Evolutionary conservation across 2,329 filamentous ascomycete genomes (phyloP).

Genomic region (Periconia sp.): DNA sequence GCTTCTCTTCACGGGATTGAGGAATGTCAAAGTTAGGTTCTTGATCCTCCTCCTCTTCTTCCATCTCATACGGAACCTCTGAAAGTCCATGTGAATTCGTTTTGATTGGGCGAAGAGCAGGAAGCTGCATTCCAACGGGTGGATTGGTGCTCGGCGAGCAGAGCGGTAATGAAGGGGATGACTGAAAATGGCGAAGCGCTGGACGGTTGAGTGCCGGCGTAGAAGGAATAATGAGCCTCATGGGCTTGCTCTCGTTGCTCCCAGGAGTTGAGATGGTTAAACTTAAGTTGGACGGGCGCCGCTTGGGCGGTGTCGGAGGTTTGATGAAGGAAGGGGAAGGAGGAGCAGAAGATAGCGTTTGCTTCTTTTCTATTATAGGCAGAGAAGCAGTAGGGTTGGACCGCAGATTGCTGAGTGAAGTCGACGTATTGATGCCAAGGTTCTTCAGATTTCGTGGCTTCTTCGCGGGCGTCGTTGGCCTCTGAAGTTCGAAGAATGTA

Average conservation of each 20-base stretch:
- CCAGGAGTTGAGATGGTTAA: constrained; percentile 71
- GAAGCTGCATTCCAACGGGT: constrained; percentile 58
- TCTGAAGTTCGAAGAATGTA: constrained; percentile 62
- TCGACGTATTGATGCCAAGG: constrained; percentile 74
- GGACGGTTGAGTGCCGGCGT: constrained; percentile 61
- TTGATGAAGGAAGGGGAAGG: constrained; percentile 81
- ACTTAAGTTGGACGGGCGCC: constrained; percentile 79
- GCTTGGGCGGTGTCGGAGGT: constrained; percentile 70
- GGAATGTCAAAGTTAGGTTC: constrained; percentile 61
- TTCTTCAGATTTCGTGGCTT: constrained; percentile 85
- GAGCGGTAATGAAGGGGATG: constrained; percentile 65
- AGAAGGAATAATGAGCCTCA: constrained; percentile 62
- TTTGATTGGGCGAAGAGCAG: constrained; percentile 43
- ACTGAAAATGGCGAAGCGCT: constrained; percentile 65
- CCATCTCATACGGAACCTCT: constrained; percentile 73
- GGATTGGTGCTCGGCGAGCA: constrained; percentile 59
- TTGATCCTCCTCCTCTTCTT: constrained; percentile 70
- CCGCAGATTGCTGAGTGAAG: constrained; percentile 54
- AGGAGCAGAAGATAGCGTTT: constrained; percentile 64
- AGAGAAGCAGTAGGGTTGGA: constrained; percentile 56
- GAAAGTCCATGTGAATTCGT: constrained; percentile 45
- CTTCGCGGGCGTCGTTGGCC: constrained; percentile 62
- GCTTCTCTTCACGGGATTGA: constrained; percentile 70
- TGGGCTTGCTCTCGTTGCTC: constrained; percentile 64
- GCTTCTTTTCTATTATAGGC: constrained; percentile 56